Evolutionary conservation across 2,329 filamentous ascomycete genomes (phyloP), one percentile per base, ranked within the genome.

Genomic region (Dothidotthia symphoricarpi): DNA sequence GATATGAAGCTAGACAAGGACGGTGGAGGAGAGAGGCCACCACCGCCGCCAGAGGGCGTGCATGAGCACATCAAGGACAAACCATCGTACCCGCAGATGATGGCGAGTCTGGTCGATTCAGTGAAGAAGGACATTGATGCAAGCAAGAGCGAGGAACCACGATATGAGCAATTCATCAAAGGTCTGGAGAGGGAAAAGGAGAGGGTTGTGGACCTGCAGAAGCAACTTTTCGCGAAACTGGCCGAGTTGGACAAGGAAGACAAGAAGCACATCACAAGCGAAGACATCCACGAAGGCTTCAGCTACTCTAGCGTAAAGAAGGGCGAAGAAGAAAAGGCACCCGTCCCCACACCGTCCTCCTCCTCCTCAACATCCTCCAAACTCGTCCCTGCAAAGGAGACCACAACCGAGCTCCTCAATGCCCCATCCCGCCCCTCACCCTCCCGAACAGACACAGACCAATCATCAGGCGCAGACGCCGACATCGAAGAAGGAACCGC

Each of bases 81-180:
- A 55, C 88, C 87, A 1, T 85, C 83, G 11, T 98, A 95, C 63
- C 93, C 88, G 26, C 88, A 94, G 74, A 98, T 98, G 93, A 90
- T 98, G 85, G 87, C 87, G n/a, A 82, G 84, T n/a, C 69, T 98
- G 56, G 78, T 97, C 14, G 93, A 98, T 59, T 86, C 95, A 68
- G 89, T 97, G 28, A 96, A 95, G 68, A 82, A 87, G 51, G 81
- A 85, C 34, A 75, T 95, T 24, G 86, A 90, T 39, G 86, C 89
- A 61, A 61, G 66, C 14, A 85, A 85, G 67, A 81, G 84, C 45
- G 75, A 78, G 0, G 75, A 78, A 14, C 79, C 66, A 31, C 73
- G 86, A 34, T 89, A 86, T 62, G 75, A 78, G 31, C 83, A 78
- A 35, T 96, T 94, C 73, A 75, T 94, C 17, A 76, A 78, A 31